phyloP scores from a whole-genome alignment of 345 rosid species.

The Populus simonii region DNA sequence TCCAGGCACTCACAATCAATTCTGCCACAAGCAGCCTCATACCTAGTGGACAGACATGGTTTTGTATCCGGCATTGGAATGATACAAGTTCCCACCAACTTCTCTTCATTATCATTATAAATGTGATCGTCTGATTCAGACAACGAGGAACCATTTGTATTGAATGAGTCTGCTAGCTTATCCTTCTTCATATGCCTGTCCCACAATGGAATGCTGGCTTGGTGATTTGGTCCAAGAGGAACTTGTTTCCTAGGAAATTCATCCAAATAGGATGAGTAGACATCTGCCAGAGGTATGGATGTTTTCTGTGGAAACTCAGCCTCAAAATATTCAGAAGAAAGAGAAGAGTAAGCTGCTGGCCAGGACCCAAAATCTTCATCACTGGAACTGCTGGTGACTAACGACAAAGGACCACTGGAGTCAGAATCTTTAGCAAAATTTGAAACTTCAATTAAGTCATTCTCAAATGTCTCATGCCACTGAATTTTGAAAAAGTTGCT shows the following conservation, averaged over 20 bases:
- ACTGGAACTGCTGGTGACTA: constrained; percentile 33
- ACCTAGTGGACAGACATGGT: neutral
- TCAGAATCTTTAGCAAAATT: constrained; percentile 5
- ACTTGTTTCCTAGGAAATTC: constrained; percentile 14
- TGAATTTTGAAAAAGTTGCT: constrained; percentile 21
- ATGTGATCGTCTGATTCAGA: neutral
- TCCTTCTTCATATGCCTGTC: constrained; percentile 14
- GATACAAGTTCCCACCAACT: constrained; percentile 15
- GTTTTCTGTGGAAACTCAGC: constrained; percentile 20
- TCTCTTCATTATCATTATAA: constrained; percentile 2
- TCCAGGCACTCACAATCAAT: constrained; percentile 56
- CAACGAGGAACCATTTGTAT: constrained; percentile 6
- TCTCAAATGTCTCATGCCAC: constrained; percentile 27
- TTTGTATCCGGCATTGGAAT: constrained; percentile 6
- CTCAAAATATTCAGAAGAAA: constrained; percentile 33
- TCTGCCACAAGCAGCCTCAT: constrained; percentile 24
- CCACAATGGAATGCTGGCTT: constrained; percentile 22
- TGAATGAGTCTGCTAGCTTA: constrained; percentile 8
- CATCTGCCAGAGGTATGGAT: neutral
- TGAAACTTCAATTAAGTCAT: constrained; percentile 26
- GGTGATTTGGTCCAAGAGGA: constrained; percentile 29
- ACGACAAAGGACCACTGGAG: constrained; percentile 10
- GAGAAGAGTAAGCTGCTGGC: constrained; percentile 23
- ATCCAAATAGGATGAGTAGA: constrained; percentile 2
- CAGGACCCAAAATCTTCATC: constrained; percentile 28